Conservation (phyloP, 2,329 filamentous ascomycete species). For the Tolypocladium album region DNA sequence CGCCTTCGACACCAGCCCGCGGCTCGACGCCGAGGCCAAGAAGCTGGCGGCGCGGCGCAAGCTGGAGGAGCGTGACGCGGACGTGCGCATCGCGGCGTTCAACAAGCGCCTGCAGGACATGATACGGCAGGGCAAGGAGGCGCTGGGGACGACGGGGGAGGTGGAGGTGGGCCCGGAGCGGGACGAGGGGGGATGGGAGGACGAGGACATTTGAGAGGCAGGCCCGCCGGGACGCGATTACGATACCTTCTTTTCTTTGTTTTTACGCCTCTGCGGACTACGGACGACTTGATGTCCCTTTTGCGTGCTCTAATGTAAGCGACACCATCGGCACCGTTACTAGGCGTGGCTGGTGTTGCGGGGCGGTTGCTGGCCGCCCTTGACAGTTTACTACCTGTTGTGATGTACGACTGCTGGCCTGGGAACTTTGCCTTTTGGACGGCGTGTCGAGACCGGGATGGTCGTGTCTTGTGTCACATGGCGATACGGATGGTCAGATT, state of each 20-base stretch:
- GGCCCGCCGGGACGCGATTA: background rate
- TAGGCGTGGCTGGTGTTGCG: background rate
- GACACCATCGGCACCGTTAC: background rate
- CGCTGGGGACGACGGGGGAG: slow-evolving; percentile 64
- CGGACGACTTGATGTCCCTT: background rate
- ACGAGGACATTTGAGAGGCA: slow-evolving; percentile 5
- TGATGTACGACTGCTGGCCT: too few relatives aligned
- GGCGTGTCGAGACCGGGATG: background rate
- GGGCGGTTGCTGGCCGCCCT: background rate
- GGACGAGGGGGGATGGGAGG: slow-evolving; percentile 30
- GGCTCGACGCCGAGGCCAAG: slow-evolving; percentile 56
- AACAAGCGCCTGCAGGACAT: slow-evolving; percentile 73
- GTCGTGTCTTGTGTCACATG: background rate
- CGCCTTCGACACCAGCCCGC: slow-evolving; percentile 28
- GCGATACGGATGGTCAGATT: background rate
- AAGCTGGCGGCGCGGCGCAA: slow-evolving; percentile 61
- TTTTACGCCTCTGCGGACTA: background rate
- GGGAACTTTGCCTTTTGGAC: background rate
- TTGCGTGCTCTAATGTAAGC: background rate
- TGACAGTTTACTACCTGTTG: background rate
- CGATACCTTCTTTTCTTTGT: background rate
- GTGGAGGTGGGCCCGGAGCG: slow-evolving; percentile 39
- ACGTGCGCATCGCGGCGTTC: slow-evolving; percentile 68
- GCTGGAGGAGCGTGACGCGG: slow-evolving; percentile 65
- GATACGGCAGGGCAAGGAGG: slow-evolving; percentile 82